Evolutionary conservation across 495 filamentous ascomycete genomes (phyloP).

Genomic region (Penicillium paradoxum): DNA sequence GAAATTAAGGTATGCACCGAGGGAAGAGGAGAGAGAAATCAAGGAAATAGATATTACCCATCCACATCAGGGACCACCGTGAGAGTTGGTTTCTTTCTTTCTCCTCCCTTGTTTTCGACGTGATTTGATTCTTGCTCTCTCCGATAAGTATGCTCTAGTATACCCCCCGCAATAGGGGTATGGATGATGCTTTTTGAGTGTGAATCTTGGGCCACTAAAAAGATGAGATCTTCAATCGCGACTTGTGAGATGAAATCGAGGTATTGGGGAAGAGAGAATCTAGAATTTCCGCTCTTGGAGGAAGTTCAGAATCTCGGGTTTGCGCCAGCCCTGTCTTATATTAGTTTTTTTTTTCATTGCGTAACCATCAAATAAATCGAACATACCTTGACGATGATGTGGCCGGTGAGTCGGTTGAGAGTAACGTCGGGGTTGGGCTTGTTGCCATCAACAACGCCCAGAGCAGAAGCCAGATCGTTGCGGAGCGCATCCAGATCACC

Average conservation of each 20-base stretch:
- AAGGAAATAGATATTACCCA: conserved; percentile 13
- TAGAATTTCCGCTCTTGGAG: conserved; percentile 46
- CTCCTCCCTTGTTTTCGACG: conserved; percentile 5
- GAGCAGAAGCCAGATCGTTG: conserved; percentile 42
- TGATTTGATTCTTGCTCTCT: conserved; percentile 10
- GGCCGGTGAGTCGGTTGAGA: conserved; percentile 57
- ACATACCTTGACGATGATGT: conserved; percentile 60
- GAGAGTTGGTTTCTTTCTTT: conserved; percentile 5
- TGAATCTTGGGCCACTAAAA: neutral
- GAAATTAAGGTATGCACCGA: conserved; percentile 21
- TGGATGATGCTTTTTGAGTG: conserved; percentile 2
- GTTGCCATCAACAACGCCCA: conserved; percentile 42
- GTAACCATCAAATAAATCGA: neutral
- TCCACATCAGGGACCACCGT: conserved; percentile 2
- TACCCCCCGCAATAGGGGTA: conserved; percentile 2
- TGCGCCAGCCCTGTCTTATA: conserved; percentile 44
- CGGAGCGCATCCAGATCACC: conserved; percentile 59
- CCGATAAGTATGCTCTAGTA: conserved; percentile 7
- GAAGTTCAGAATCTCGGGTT: conserved; percentile 46
- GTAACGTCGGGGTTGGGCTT: conserved; percentile 38
- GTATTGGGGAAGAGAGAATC: conserved; percentile 11
- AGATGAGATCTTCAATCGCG: neutral
- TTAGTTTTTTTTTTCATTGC: neutral
- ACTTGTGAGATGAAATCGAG: neutral
- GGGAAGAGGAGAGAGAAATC: conserved; percentile 13